phyloP scores from a whole-genome alignment of 257 asterid genomes.

The Jaltomata sinuosa region DNA sequence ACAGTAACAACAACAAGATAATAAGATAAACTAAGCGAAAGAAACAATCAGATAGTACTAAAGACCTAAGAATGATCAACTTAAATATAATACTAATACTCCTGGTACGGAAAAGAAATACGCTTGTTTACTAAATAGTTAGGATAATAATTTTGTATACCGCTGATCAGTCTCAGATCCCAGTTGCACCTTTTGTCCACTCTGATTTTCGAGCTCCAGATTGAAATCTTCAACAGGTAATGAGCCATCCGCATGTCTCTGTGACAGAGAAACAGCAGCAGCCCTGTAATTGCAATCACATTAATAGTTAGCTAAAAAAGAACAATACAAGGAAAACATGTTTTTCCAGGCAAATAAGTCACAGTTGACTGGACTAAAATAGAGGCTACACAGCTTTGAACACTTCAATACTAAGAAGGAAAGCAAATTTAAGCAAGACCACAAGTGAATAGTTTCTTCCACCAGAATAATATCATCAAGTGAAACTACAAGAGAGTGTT shows the following conservation, averaged over 20 bases:
- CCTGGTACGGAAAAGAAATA: background rate
- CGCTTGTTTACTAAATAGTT: background rate
- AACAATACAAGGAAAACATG: background rate
- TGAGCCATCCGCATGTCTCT: slow-evolving; percentile 81
- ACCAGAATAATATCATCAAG: background rate
- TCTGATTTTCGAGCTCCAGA: slow-evolving; percentile 91
- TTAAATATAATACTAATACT: background rate
- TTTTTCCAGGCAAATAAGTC: background rate
- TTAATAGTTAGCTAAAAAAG: background rate
- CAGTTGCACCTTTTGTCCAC: slow-evolving; percentile 73
- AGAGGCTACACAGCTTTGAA: background rate
- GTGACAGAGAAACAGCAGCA: slow-evolving; percentile 70
- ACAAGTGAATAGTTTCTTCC: background rate
- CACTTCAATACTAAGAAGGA: background rate
- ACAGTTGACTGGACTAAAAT: background rate
- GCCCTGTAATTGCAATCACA: slow-evolving; percentile 31
- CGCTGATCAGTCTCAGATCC: slow-evolving; percentile 92
- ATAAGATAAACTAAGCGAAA: background rate
- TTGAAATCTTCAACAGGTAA: slow-evolving; percentile 88
- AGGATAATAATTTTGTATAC: slow-evolving; percentile 19
- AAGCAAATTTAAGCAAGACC: background rate
- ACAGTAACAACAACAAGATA: background rate
- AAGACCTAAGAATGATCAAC: background rate
- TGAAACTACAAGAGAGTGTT: background rate
- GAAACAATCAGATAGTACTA: background rate